A percentile compares a stretch with the other conserved stretches of the same genome.
These are phyloP conservation scores for Picea glauca DNA, from an alignment of 75 land plant genomes.

Conservation along the genomic window DNA sequence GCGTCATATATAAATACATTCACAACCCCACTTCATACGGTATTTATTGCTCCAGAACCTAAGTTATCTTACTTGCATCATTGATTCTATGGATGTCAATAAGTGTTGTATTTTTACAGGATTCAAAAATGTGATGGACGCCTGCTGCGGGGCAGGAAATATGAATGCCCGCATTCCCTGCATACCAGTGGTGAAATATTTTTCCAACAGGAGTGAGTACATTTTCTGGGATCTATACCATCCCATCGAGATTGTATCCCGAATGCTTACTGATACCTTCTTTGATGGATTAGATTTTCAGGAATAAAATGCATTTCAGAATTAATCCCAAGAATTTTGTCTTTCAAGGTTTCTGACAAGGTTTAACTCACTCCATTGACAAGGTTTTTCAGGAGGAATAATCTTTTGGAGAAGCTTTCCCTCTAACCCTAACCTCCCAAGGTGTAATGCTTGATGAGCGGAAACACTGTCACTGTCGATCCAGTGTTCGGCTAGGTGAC, in stretches of 20 bases:
- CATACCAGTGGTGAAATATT: conserved; percentile 40
- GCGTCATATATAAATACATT: conserved; percentile 20
- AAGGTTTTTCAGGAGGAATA: too few species aligned
- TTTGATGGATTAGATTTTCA: too few species aligned
- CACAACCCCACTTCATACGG: conserved; percentile 52
- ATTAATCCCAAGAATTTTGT: too few species aligned
- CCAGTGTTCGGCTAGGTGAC: too few species aligned
- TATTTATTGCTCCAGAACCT: not conserved
- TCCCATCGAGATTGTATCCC: conserved; percentile 51
- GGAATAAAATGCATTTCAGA: too few species aligned
- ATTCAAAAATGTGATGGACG: conserved; percentile 43
- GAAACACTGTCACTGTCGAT: too few species aligned
- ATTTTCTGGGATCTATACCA: conserved; percentile 85
- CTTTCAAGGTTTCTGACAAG: too few species aligned
- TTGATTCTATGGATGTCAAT: not conserved
- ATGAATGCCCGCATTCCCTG: conserved; percentile 60
- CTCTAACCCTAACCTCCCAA: too few species aligned
- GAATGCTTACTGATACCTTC: conserved; percentile 21
- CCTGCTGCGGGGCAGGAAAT: conserved; percentile 70
- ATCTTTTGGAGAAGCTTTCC: too few species aligned
- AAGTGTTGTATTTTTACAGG: conserved; percentile 32
- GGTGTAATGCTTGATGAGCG: too few species aligned
- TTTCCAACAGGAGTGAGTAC: conserved; percentile 50
- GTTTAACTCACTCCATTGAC: too few species aligned
- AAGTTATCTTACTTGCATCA: too few species aligned